Base-by-base conservation (phyloP, 257 asterid species). In the Ocimum tenuiflorum region DNA sequence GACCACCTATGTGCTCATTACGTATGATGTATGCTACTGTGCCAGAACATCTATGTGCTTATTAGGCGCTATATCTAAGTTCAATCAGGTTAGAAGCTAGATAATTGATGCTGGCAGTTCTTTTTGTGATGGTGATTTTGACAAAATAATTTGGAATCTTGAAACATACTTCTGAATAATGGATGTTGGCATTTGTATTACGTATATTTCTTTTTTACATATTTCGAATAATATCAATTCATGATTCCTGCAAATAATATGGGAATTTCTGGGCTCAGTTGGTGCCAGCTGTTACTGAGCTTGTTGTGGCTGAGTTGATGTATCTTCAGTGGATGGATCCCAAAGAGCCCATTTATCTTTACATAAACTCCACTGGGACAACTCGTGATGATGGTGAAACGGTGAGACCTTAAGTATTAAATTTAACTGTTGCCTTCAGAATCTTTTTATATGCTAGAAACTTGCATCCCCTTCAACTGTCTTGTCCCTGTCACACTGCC, bases 331-430 rank as follows among this genome's bases (percentile, higher is more conserved):
- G 86, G 85, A 78, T 79, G 95, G 92, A 87, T 76, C 92, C 96
- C 15, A 81, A 87, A 73, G 91, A 81, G 71, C 95, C 98, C 57
- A 87, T 91, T 47, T 89, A 81, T 67, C 66, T 91, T 51, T 89
- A 87, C 82, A 91, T 91, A 70, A 91, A 91, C 79, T 91, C 98
- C 63, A 88, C 98, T 66, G 98, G 98, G 67, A 89, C 96, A 64
- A 85, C 95, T 57, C 95, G 95, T 71, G 98, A 83, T 78, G 98
- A 91, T 68, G 98, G 96, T 69, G 96, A 89, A 85, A 79, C 89
- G 75, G 96, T 91, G 82, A 79, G 91, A 65, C 63, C 49, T 55
- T 59, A 8, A 61, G 18, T 60, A 1, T 41, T 11, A 38, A 33
- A 60, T 31, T 64, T 51, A 43, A 60, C 39, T 29, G 8, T 14